Percentiles rank a stretch among this genome's conserved stretches.
phyloP scores from a whole-genome alignment of 192 early-diverging fungal species.

The Coemansia sp. region DNA sequence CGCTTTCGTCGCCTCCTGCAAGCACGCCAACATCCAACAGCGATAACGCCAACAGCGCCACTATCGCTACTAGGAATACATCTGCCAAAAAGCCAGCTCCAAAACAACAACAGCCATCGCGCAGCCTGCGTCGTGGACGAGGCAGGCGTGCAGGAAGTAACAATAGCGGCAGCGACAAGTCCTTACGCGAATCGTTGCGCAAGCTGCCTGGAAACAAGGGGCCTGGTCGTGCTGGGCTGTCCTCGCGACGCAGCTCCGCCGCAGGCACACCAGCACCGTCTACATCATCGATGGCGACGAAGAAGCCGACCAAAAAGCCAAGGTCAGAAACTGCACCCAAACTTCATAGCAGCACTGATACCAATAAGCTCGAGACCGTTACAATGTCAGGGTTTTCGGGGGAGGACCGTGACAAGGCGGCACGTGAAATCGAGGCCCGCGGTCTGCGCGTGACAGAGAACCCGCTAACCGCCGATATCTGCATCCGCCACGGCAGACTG shows the following conservation, averaged over 20 bases:
- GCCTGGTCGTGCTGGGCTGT: slow-evolving; percentile 23
- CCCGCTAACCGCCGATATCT: slow-evolving; percentile 30
- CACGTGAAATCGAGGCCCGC: slow-evolving; percentile 2
- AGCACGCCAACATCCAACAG: slow-evolving; percentile 1
- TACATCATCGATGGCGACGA: not conserved
- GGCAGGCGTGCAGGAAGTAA: not conserved
- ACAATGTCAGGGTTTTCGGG: slow-evolving; percentile 23
- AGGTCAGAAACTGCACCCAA: not conserved
- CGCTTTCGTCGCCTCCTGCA: slow-evolving; percentile 1
- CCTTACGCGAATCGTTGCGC: slow-evolving; percentile 33
- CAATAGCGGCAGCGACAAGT: slow-evolving; percentile 7
- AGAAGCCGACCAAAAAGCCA: not conserved
- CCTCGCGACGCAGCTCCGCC: slow-evolving; percentile 17
- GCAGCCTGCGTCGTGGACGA: not conserved
- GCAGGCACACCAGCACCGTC: not conserved
- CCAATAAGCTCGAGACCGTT: not conserved
- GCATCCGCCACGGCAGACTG: slow-evolving; percentile 28
- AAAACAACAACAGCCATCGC: not conserved
- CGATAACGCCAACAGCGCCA: not conserved
- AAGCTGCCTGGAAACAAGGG: slow-evolving; percentile 35
- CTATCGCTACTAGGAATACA: not conserved
- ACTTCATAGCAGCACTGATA: not conserved
- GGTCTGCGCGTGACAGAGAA: slow-evolving; percentile 24
- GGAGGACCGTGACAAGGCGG: slow-evolving; percentile 6
- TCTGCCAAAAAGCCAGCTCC: not conserved